Base-by-base conservation (phyloP, 768 basidiomycete species). In the Termitomyces sp. region DNA sequence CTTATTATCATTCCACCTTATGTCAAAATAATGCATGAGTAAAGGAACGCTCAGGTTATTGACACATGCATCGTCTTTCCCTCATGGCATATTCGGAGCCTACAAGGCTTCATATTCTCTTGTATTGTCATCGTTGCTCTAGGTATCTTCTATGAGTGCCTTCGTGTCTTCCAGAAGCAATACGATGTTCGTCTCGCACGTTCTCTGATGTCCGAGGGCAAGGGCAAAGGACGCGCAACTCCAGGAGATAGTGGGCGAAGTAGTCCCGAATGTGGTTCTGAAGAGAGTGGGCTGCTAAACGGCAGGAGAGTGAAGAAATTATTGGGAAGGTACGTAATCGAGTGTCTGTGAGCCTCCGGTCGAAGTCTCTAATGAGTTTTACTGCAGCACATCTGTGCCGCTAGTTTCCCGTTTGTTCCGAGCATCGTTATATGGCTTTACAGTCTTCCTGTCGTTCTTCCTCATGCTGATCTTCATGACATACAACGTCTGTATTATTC, bases 391-490 rank as follows among this genome's bases (percentile, higher is more conserved):
- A 9, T 75, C 75, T 10, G 79, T 88, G 1, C 85, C 87, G 0
- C 59, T 74, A 26, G 55, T 74, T 8, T 72, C 78, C 43, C 84
- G 88, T 26, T 61, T 78, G n/a, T 65, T 86, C 47, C 80, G 91
- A 28, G 88, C 92, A 6, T 64, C 70, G 1, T 69, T 93, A 40
- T 96, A 95, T 66, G 92, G 87, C n/a, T 72, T 78, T 4, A 84
- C 84, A 3, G 84, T 93, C 23, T 87, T 88, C 71, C 71, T 93
- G 59, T 91, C 91, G 38, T 91, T 89, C 79, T 92, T 93, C 82
- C 83, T 93, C 69, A 97, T 97, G 94, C 77, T 97, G 59, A 86
- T 96, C 43, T 95, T 93, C 73, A 96, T 97, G 94, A 96, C 94
- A 5, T 97, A 95, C 75, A 97, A 97, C 64, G 92, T 93, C 59